A percentile compares a stretch with the other conserved stretches of the same genome.
Evolutionary conservation across 2,329 filamentous ascomycete genomes (phyloP).

Genomic region (Drechslerella dactyloides): DNA sequence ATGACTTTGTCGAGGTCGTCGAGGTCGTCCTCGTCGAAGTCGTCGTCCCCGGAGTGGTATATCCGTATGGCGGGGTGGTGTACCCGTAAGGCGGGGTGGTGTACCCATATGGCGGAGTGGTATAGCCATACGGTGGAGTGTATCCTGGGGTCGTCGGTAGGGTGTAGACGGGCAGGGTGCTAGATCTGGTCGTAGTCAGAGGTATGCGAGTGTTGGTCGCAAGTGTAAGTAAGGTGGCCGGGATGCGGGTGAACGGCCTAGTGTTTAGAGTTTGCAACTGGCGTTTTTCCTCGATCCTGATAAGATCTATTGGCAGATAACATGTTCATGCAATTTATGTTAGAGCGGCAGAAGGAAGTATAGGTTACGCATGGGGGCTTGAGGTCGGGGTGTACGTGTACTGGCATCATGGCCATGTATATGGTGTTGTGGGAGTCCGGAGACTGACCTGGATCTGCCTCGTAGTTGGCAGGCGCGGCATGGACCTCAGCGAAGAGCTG

Average conservation of each 20-base stretch:
- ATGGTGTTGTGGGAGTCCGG: background rate
- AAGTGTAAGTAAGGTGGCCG: background rate
- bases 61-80: conserved; percentile 16
- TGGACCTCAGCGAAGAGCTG: conserved; percentile 21
- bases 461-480: conserved; percentile 26
- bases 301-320: background rate
- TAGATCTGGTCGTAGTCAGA: conserved; percentile 6
- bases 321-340: too few species aligned
- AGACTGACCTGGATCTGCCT: conserved; percentile 30
- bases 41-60: conserved; percentile 18
- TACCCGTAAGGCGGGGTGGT: conserved; percentile 6
- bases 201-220: conserved; percentile 2
- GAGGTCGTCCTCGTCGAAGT: conserved; percentile 8
- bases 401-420: background rate
- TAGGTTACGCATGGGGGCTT: too few species aligned
- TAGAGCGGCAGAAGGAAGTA: too few species aligned
- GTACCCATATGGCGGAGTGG: conserved; percentile 1
- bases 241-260: background rate
- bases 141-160: conserved; percentile 3
- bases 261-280: background rate
- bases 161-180: conserved; percentile 9
- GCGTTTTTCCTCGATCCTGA: background rate
- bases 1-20: conserved; percentile 19
- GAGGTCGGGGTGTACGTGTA: too few species aligned
- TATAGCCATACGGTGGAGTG: conserved; percentile 6